Percentiles rank a stretch among this genome's conserved stretches.
Conservation (phyloP, 257 asterid genomes). For the Plantago ovata region DNA sequence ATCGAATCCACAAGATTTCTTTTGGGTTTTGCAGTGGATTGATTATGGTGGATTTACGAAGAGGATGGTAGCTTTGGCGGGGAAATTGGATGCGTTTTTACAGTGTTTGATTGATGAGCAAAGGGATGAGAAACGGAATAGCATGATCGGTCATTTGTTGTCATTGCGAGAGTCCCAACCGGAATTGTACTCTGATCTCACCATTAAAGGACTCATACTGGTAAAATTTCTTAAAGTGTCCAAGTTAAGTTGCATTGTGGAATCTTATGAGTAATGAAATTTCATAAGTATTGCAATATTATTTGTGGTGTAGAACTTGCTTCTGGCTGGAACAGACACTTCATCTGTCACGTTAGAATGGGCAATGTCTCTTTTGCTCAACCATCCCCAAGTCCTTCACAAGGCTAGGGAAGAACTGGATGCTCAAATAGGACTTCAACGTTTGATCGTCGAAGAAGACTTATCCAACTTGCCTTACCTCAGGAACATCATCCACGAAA, state of each 20-base stretch:
- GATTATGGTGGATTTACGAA: constrained; percentile 27
- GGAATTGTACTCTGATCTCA: constrained; percentile 22
- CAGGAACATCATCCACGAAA: constrained; percentile 14
- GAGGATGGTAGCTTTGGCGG: constrained; percentile 10
- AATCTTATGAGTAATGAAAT: neutral
- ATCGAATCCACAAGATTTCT: constrained; percentile 30
- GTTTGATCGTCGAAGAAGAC: constrained; percentile 14
- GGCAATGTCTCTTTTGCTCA: constrained; percentile 22
- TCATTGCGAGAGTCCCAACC: constrained; percentile 26
- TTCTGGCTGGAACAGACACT: constrained; percentile 21
- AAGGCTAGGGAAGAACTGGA: constrained; percentile 13
- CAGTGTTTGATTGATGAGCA: constrained; percentile 30
- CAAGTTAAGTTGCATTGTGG: neutral
- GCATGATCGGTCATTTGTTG: constrained; percentile 29
- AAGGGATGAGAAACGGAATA: constrained; percentile 22
- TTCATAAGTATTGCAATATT: too few species aligned
- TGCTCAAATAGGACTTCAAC: constrained; percentile 7
- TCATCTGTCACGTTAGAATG: constrained; percentile 20
- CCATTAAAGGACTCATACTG: constrained; percentile 29
- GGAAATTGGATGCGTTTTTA: constrained; percentile 18
- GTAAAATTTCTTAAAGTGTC: constrained; percentile 8
- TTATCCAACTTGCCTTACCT: constrained; percentile 20
- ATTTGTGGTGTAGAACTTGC: constrained; percentile 20
- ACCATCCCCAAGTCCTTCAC: constrained; percentile 13
- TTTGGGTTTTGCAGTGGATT: constrained; percentile 32